Evolutionary conservation across 768 basidiomycete species (phyloP).

Genomic region (Tulasnella sp.): DNA sequence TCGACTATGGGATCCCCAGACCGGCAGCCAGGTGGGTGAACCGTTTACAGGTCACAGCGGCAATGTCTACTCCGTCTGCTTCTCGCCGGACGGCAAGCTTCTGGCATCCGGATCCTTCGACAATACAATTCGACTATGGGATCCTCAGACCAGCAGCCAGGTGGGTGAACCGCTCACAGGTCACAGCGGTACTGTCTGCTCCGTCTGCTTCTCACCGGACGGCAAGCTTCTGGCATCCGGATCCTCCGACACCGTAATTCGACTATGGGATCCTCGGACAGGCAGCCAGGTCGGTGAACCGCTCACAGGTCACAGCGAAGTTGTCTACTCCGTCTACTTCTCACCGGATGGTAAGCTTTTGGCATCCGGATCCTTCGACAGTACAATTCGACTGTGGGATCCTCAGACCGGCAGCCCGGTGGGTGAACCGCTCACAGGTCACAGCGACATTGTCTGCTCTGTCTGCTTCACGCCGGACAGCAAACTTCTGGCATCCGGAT

Average conservation of each 20-base stretch:
- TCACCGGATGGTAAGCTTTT: no score
- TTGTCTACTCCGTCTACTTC: background rate
- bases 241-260: background rate
- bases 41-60: background rate
- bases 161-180: background rate
- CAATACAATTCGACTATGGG: background rate
- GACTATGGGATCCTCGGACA: no score
- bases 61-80: background rate
- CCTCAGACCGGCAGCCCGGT: no score
- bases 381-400: no score
- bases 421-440: no score
- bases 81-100: background rate
- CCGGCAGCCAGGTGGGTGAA: background rate
- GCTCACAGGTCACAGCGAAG: background rate
- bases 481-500: no score
- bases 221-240: slow-evolving; percentile 19
- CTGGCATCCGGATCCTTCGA: background rate
- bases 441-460: no score
- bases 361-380: no score
- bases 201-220: slow-evolving; percentile 14
- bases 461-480: no score
- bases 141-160: background rate
- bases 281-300: background rate
- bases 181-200: background rate
- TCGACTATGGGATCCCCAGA: slow-evolving; percentile 27